These are phyloP conservation scores for Pleurotus ostreatus DNA, from an alignment of 768 basidiomycete genomes.

Conservation along the genomic window DNA sequence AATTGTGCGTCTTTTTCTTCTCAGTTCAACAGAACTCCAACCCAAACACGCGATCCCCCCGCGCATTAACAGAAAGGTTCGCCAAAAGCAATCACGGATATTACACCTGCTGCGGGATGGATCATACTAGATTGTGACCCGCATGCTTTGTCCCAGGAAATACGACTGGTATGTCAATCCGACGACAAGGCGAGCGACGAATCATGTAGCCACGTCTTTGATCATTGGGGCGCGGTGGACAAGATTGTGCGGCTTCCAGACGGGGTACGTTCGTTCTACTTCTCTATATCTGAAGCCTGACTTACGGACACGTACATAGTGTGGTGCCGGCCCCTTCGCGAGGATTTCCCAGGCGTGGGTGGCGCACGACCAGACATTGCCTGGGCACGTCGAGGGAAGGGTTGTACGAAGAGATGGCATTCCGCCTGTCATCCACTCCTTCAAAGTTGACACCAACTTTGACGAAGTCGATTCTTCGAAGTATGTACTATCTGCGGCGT, in stretches of 20 bases:
- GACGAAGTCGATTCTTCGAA: neutral
- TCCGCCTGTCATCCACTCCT: neutral
- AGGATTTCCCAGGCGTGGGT: neutral
- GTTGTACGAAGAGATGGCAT: neutral
- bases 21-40: too few species aligned
- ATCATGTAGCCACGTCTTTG: neutral
- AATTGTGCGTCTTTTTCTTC: too few species aligned
- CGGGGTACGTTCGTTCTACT: neutral
- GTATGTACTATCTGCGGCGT: neutral
- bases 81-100: neutral
- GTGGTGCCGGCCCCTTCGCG: slow-evolving; percentile 3
- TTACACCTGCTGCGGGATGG: neutral
- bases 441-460: neutral
- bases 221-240: neutral
- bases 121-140: neutral
- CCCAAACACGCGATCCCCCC: neutral
- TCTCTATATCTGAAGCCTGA: neutral
- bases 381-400: slow-evolving; percentile 8
- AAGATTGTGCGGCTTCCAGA: neutral
- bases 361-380: neutral
- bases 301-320: neutral
- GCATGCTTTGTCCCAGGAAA: neutral
- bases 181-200: neutral
- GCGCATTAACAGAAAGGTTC: neutral
- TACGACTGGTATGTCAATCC: neutral